These are phyloP conservation scores for Epichloe sp. DNA, from an alignment of 2,329 filamentous ascomycete genomes.

Conservation along the genomic window DNA sequence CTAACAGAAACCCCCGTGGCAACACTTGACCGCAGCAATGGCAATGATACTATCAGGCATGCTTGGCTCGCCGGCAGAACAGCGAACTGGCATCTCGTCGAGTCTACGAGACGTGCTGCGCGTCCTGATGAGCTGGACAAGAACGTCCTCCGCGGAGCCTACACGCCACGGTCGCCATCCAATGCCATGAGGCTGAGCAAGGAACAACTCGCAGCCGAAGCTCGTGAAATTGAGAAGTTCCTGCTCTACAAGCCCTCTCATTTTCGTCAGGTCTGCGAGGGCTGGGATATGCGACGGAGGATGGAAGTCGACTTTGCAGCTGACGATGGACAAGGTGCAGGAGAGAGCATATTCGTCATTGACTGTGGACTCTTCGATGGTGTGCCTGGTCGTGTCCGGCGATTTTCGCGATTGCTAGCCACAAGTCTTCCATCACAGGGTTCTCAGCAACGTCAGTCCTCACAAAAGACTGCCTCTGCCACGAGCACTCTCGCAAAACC, in stretches of 20 bases:
- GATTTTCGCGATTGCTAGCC: conserved; percentile 26
- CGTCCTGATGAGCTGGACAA: conserved; percentile 61
- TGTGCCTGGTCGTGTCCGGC: conserved; percentile 28
- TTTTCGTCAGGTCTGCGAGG: conserved; percentile 64
- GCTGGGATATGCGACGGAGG: conserved; percentile 84
- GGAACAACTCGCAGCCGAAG: conserved; percentile 62
- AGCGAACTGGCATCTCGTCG: conserved; percentile 69
- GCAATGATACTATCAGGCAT: conserved; percentile 45
- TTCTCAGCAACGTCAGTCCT: conserved; percentile 1
- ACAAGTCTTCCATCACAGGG: conserved; percentile 7
- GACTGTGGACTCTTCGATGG: conserved; percentile 56
- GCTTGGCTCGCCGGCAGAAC: conserved; percentile 74
- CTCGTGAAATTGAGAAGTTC: conserved; percentile 68
- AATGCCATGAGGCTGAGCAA: conserved; percentile 57
- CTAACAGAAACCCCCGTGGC: conserved; percentile 56
- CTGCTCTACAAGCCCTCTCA: conserved; percentile 59
- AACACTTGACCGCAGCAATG: conserved; percentile 32
- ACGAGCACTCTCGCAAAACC: conserved; percentile 3
- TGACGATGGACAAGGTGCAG: conserved; percentile 62
- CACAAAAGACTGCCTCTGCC: background rate
- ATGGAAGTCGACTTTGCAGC: conserved; percentile 82
- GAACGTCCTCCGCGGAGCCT: conserved; percentile 55
- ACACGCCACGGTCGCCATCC: conserved; percentile 68
- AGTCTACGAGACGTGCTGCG: conserved; percentile 60
- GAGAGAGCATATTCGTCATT: conserved; percentile 66